phyloP scores from a whole-genome alignment of 495 filamentous ascomycete species.

The Diplogelasinospora grovesii region DNA sequence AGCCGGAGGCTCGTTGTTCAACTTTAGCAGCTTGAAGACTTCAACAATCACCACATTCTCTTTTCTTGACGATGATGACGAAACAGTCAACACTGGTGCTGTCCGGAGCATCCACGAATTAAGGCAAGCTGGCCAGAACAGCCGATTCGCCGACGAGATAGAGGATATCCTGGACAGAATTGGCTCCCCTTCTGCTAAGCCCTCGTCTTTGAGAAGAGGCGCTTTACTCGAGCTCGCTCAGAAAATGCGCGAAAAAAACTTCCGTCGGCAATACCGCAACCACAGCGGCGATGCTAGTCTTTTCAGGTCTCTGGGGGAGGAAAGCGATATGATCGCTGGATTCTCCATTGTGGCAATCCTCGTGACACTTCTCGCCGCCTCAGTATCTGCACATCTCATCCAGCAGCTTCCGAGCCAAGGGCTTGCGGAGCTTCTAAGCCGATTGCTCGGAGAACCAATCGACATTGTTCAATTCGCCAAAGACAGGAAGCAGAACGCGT shows the following conservation, averaged over 20 bases:
- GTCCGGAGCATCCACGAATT: conserved; percentile 88
- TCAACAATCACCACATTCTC: conserved; percentile 19
- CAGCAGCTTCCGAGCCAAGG: conserved; percentile 44
- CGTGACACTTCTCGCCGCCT: conserved; percentile 48
- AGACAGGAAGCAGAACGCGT: conserved; percentile 62
- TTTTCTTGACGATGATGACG: conserved; percentile 41
- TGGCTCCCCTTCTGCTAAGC: conserved; percentile 47
- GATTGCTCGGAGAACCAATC: conserved; percentile 43
- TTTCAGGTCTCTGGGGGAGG: conserved; percentile 46
- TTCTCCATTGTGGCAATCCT: conserved; percentile 52
- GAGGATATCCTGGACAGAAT: conserved; percentile 83
- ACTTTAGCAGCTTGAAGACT: conserved; percentile 31
- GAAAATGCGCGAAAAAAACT: conserved; percentile 61
- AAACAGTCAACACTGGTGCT: conserved; percentile 48
- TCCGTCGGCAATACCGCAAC: conserved; percentile 65
- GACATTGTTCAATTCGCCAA: conserved; percentile 51
- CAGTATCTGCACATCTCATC: conserved; percentile 42
- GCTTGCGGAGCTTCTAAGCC: conserved; percentile 43
- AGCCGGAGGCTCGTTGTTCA: conserved; percentile 31
- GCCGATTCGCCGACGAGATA: conserved; percentile 71
- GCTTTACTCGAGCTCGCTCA: conserved; percentile 61
- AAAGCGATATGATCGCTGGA: conserved; percentile 50
- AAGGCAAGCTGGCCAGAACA: conserved; percentile 76
- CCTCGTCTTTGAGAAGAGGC: conserved; percentile 40
- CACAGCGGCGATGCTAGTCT: conserved; percentile 65